Evolutionary conservation across 768 basidiomycete genomes (phyloP), one percentile per base, ranked within the genome.

Genomic region (Phylloporus sp.): DNA sequence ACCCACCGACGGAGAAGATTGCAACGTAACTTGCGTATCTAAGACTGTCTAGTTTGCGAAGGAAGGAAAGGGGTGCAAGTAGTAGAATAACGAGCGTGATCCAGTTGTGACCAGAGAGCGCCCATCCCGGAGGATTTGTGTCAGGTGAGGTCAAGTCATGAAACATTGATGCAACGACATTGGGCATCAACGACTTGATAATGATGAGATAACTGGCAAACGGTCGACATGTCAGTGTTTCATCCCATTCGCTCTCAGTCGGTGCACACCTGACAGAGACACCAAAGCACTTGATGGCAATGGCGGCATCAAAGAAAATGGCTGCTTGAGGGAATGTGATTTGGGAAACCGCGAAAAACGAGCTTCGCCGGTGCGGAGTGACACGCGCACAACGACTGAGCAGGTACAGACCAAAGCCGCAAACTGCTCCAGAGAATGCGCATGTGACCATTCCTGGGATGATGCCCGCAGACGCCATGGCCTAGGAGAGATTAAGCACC

Each of bases 281-380:
- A 17, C 95, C 95, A 62, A 96, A 96, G 65, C 95, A 98, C 64
- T 98, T 98, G 63, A 83, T 85, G 9, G 92, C 92, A 56, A 98
- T 92, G 11, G 94, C 95, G 4, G 82, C 83, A 64, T 97, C 95
- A 58, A 98, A 95, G 64, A 90, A 88, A 31, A 90, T 71, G 1
- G 86, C 87, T 0, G 86, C 89, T 35, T 76, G 80, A 3, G 95
- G 95, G 64, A 92, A 96, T 0, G 95, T 95, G 53, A 98, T 69
- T 62, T 86, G 78, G 1, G 88, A 77, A 17, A 94, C 71, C 13
- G 85, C 81, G 55, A 90, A 90, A 66, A 93, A 95, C 7, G 89
- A 91, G 15, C 90, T 73, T 11, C 75, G 78, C 36, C 92, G 74
- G 52, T 89, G 82, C 6, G 80, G 78, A 2, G 91, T 78, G 50